Evolutionary conservation across 805 yeast species (phyloP).

Genomic region (Debaryomyces hansenii): DNA sequence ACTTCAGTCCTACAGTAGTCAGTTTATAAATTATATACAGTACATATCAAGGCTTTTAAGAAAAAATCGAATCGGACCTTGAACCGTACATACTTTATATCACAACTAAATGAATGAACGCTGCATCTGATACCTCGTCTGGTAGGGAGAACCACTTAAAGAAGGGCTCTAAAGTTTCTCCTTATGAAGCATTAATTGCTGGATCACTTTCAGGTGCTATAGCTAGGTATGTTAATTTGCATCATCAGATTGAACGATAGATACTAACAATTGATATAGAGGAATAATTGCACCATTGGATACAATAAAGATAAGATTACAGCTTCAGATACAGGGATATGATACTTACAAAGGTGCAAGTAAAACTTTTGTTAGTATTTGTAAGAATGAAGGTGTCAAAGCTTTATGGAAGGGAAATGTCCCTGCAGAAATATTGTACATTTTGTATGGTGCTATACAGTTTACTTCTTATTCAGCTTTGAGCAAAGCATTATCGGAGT

Average conservation of each 20-base stretch:
- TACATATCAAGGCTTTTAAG: neutral
- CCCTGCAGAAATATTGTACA: conserved; percentile 86
- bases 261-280: conserved; percentile 33
- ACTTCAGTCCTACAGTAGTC: neutral
- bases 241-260: neutral
- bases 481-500: conserved; percentile 42
- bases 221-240: conserved; percentile 33
- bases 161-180: conserved; percentile 52
- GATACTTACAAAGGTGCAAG: conserved; percentile 25
- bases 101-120: neutral
- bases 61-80: too few relatives aligned
- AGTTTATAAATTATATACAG: neutral
- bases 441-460: conserved; percentile 82
- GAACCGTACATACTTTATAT: too few relatives aligned
- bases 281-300: conserved; percentile 76
- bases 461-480: conserved; percentile 68
- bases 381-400: conserved; percentile 62
- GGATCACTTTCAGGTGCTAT: conserved; percentile 72
- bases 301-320: conserved; percentile 73
- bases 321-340: conserved; percentile 45
- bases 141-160: conserved; percentile 42
- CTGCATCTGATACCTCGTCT: neutral
- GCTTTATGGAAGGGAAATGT: conserved; percentile 97
- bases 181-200: conserved; percentile 57
- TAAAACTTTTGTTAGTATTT: conserved; percentile 42